Base-by-base conservation (phyloP, 495 filamentous ascomycete species). In the Bacidia rubella region DNA sequence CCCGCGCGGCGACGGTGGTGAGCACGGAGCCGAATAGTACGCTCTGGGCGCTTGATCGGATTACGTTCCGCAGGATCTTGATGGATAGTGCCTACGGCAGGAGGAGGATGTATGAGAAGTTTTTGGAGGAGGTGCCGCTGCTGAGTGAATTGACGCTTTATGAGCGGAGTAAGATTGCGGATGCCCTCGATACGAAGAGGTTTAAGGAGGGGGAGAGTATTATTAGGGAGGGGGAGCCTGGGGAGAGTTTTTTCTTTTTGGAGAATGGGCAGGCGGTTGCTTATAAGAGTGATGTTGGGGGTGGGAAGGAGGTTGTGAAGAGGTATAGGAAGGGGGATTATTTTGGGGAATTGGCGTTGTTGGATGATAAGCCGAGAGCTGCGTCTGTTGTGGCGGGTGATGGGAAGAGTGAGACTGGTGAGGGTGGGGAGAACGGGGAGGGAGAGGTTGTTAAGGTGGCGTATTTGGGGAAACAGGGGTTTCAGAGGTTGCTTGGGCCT, bases 41-140 rank as follows among this genome's bases (percentile, higher is more conserved):
- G 1, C 76, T 98, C 4, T 98, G 92, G 92, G 87, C 87, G 11
- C 71, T 98, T 41, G 92, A 98, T 64, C 87, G 92, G 27, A 77
- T 97, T 46, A 98, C 92, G 3, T 98, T 98, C 77, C 87, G 92
- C 47, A 87, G 92, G 26, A 97, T 98, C 60, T 74, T 98, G 50
- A 95, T 98, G 93, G 92, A 97, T 69, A 90, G 86, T 46, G 93
- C 92, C 17, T 98, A 95, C 69, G 86, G 90, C 62, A 86, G 90
- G 26, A 81, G 92, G 54, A 85, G 89, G 57, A 88, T 97, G 81
- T 98, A 97, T 65, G 92, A 98, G 65, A 83, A 81, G 60, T 97
- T 98, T 73, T 75, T 98, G n/a, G 89, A 94, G 63, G 90, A 96
- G 68, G 90, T 98, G 3, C 84, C 86, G 0, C 74, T 97, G n/a